Conservation (phyloP, 768 basidiomycete species). For the Mycena alexandri region DNA sequence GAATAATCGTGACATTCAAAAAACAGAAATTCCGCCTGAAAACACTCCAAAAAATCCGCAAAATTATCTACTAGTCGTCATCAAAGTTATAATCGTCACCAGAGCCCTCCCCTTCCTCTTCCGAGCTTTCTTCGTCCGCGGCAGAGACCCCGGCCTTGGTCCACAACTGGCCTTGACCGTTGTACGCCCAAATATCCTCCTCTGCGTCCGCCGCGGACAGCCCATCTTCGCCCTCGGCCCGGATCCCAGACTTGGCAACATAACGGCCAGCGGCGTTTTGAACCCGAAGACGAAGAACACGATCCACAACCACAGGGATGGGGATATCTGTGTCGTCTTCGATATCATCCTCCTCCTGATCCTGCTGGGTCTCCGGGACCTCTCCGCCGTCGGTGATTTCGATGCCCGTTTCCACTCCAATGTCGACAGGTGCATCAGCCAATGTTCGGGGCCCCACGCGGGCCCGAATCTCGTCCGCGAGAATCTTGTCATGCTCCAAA, state of each 20-base stretch:
- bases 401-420: background rate
- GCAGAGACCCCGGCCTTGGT: background rate
- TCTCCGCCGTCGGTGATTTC: background rate
- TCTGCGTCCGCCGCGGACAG: conserved; percentile 2
- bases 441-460: no score
- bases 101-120: background rate
- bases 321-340: conserved; percentile 1
- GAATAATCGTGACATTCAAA: conserved; percentile 8
- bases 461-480: background rate
- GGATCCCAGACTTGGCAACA: background rate
- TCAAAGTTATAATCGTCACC: background rate
- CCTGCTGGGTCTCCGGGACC: background rate
- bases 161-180: background rate
- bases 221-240: background rate
- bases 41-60: conserved; percentile 2
- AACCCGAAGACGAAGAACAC: background rate
- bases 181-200: conserved; percentile 20
- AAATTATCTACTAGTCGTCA: conserved; percentile 1
- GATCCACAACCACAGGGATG: background rate
- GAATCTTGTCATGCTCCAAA: background rate
- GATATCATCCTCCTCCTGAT: background rate
- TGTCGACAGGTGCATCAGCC: no score
- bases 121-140: background rate
- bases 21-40: background rate
- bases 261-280: background rate